phyloP scores from a whole-genome alignment of 352 stramenopile species.

The Phytophthora vignae region DNA sequence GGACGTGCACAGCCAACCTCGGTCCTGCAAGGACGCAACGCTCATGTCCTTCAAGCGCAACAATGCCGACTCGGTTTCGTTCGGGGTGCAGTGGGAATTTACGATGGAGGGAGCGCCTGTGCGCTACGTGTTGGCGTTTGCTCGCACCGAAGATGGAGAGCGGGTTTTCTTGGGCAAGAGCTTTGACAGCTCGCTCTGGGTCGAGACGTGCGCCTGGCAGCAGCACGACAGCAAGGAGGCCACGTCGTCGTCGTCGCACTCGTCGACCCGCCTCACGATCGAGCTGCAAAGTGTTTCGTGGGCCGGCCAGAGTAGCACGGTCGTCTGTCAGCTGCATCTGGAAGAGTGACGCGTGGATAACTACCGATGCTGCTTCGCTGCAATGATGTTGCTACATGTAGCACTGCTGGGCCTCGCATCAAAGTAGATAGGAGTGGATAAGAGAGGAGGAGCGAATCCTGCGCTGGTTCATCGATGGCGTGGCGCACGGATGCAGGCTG shows the following conservation, averaged over 20 bases:
- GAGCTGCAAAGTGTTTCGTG: conserved; percentile 43
- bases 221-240: conserved; percentile 2
- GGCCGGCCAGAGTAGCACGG: conserved; percentile 30
- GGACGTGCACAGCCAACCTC: conserved; percentile 29
- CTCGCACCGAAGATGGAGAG: conserved; percentile 14
- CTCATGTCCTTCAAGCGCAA: conserved; percentile 31
- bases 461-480: too few species aligned
- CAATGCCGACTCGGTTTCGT: conserved; percentile 30
- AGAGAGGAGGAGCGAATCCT: too few species aligned
- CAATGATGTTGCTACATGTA: neutral
- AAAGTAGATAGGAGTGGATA: too few species aligned
- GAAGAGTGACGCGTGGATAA: conserved; percentile 16
- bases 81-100: conserved; percentile 43
- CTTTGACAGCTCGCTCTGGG: conserved; percentile 31
- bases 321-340: conserved; percentile 31
- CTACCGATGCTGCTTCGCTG: neutral
- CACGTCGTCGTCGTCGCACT: conserved; percentile 30
- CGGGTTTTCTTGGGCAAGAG: conserved; percentile 43
- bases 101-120: conserved; percentile 21
- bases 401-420: too few species aligned
- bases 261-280: conserved; percentile 31
- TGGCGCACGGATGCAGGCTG: too few species aligned
- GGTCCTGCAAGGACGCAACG: conserved; percentile 27
- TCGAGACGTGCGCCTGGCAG: conserved; percentile 26
- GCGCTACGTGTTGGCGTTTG: conserved; percentile 45